Conservation (phyloP, 768 basidiomycete species). For the Piloderma croceum region DNA sequence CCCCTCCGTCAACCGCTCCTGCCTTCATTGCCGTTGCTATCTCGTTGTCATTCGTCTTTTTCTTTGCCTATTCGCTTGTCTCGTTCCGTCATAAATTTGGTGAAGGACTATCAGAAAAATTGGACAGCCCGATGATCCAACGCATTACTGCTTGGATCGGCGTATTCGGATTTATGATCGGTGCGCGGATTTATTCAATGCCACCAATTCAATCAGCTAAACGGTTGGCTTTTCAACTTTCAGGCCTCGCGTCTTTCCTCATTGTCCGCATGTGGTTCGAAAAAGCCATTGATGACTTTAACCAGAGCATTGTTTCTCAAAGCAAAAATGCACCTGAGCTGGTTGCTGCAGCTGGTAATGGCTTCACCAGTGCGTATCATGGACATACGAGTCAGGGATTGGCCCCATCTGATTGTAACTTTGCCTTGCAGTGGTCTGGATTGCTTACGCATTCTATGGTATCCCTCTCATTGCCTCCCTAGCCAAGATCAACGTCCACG, state of each 20-base stretch:
- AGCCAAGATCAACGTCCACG: slow-evolving; percentile 59
- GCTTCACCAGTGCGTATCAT: slow-evolving; percentile 60
- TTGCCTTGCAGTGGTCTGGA: slow-evolving; percentile 59
- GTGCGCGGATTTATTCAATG: slow-evolving; percentile 29
- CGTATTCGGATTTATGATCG: slow-evolving; percentile 69
- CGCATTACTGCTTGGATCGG: slow-evolving; percentile 68
- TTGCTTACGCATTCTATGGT: slow-evolving; percentile 69
- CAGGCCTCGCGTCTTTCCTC: slow-evolving; percentile 65
- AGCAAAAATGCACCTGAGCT: slow-evolving; percentile 53
- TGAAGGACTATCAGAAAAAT: slow-evolving; percentile 35
- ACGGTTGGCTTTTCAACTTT: slow-evolving; percentile 1
- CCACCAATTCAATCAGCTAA: slow-evolving; percentile 1
- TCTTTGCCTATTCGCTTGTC: slow-evolving; percentile 58
- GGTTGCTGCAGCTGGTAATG: slow-evolving; percentile 60
- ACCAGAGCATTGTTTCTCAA: slow-evolving; percentile 48
- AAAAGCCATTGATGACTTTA: slow-evolving; percentile 75
- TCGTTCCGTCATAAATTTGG: slow-evolving; percentile 63
- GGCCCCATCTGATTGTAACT: background rate
- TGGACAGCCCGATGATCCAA: slow-evolving; percentile 57
- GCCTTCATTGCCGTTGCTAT: slow-evolving; percentile 60
- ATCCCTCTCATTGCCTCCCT: slow-evolving; percentile 66
- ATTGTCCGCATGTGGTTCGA: slow-evolving; percentile 78
- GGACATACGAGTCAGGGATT: background rate
- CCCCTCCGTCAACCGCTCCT: slow-evolving; percentile 57
- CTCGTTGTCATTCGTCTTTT: slow-evolving; percentile 53